Percentiles rank a stretch among this genome's conserved stretches.
These are phyloP conservation scores for Emericellopsis cladophorae DNA, from an alignment of 2,329 filamentous ascomycete genomes.

Conservation along the genomic window DNA sequence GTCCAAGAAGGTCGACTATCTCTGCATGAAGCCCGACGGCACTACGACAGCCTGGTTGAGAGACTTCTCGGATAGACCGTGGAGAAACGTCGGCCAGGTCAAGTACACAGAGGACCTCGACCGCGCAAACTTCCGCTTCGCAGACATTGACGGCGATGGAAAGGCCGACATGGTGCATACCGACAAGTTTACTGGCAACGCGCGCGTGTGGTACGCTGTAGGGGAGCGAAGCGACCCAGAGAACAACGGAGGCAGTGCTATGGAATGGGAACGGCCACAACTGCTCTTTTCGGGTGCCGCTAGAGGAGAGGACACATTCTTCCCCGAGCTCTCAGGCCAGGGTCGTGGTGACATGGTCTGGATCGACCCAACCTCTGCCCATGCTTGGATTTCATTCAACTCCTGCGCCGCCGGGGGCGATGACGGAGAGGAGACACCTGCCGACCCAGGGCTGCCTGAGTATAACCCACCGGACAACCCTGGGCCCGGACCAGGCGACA, in stretches of 20 bases:
- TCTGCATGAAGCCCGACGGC: constrained; percentile 18
- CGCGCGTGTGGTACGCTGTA: constrained; percentile 1
- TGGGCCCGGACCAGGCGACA: not conserved
- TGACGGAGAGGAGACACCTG: not conserved
- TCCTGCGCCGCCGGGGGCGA: constrained; percentile 2
- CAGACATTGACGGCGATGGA: constrained; percentile 20
- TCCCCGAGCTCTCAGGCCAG: constrained; percentile 1
- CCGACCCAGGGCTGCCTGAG: not conserved
- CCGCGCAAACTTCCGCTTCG: constrained; percentile 21
- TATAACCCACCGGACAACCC: not conserved
- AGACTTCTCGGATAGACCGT: not conserved
- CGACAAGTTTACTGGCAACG: constrained; percentile 4
- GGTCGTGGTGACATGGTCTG: constrained; percentile 3
- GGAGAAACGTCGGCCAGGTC: constrained; percentile 13
- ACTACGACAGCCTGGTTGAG: constrained; percentile 9
- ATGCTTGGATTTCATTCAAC: constrained; percentile 4
- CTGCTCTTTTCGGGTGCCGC: not conserved
- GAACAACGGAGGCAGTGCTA: not conserved
- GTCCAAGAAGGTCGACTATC: constrained; percentile 15
- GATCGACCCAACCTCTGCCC: constrained; percentile 1
- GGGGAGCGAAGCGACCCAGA: not conserved
- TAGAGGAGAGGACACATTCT: constrained; percentile 1
- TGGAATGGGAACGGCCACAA: not conserved
- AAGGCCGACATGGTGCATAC: constrained; percentile 1
- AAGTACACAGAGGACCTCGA: constrained; percentile 15